Percentiles rank a stretch among this genome's conserved stretches.
These are phyloP conservation scores for Geosmithia morbida DNA, from an alignment of 2,329 filamentous ascomycete species.

Conservation along the genomic window DNA sequence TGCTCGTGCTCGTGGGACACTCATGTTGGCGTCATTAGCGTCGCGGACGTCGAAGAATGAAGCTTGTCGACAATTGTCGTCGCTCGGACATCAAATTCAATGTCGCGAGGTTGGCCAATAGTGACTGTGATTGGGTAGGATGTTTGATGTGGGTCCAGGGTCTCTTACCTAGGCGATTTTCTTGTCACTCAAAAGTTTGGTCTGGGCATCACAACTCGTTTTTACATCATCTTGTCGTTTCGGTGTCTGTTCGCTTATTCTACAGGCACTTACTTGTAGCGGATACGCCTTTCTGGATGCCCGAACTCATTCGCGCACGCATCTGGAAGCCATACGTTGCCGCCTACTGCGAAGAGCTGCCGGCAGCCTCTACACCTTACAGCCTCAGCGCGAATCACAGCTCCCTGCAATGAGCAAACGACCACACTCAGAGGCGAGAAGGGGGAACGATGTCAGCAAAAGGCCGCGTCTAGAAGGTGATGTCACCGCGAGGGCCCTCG, in stretches of 20 bases:
- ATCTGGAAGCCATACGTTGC: no score
- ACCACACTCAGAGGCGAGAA: neutral
- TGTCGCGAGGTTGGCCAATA: constrained; percentile 3
- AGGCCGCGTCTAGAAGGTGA: neutral
- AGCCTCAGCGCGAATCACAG: no score
- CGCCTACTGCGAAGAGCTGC: no score
- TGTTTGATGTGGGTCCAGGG: neutral
- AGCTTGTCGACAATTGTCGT: constrained; percentile 9
- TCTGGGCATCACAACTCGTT: neutral
- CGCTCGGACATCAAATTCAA: constrained; percentile 10
- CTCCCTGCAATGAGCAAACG: neutral
- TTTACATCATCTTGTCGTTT: neutral
- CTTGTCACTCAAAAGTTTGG: neutral
- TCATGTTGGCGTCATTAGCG: constrained; percentile 33
- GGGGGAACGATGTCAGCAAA: neutral
- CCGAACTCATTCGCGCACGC: no score
- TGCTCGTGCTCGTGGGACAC: constrained; percentile 45
- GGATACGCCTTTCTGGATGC: no score
- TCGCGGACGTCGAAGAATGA: constrained; percentile 2
- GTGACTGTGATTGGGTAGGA: neutral
- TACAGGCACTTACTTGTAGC: no score
- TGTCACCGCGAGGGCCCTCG: neutral
- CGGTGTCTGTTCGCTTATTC: neutral
- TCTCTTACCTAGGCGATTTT: neutral
- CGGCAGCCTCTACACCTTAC: no score